Evolutionary conservation across 306 rosid species (phyloP).

Genomic region (Medicago lupulina): DNA sequence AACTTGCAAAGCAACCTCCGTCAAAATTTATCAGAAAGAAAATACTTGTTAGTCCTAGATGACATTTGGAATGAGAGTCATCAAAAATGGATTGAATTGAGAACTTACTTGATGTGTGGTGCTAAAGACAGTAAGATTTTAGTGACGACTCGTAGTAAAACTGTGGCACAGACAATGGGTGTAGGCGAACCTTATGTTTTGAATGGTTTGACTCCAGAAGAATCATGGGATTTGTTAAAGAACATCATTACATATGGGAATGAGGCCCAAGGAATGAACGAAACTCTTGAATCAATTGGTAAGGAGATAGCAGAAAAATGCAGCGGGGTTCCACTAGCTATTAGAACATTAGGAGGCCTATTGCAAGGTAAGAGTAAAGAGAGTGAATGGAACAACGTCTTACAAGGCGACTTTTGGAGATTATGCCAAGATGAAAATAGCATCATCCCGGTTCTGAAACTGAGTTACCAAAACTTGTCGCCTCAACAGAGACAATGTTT

Average conservation of each 20-base stretch:
- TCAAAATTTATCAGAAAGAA: neutral
- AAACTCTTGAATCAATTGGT: constrained; percentile 13
- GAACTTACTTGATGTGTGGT: constrained; percentile 4
- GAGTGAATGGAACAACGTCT: neutral
- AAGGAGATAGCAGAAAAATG: neutral
- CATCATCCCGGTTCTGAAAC: constrained; percentile 12
- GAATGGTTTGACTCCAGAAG: neutral
- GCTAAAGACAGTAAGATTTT: neutral
- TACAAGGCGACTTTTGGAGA: constrained; percentile 16
- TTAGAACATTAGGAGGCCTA: neutral
- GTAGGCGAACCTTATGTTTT: neutral
- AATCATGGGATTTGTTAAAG: neutral
- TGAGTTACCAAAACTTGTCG: constrained; percentile 19
- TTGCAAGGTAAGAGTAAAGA: neutral
- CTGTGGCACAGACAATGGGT: neutral
- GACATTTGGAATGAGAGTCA: constrained; percentile 2
- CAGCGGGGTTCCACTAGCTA: neutral
- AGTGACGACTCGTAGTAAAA: neutral
- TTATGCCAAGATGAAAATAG: neutral
- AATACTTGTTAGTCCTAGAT: constrained; percentile 1
- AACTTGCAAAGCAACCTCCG: neutral
- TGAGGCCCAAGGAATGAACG: neutral
- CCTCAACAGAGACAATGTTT: constrained; percentile 20
- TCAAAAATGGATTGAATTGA: neutral
- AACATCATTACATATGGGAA: neutral